Percentiles rank a stretch among this genome's conserved stretches.
Conservation (phyloP, 179 eudicot genomes). For the Amaranthus tricolor region DNA sequence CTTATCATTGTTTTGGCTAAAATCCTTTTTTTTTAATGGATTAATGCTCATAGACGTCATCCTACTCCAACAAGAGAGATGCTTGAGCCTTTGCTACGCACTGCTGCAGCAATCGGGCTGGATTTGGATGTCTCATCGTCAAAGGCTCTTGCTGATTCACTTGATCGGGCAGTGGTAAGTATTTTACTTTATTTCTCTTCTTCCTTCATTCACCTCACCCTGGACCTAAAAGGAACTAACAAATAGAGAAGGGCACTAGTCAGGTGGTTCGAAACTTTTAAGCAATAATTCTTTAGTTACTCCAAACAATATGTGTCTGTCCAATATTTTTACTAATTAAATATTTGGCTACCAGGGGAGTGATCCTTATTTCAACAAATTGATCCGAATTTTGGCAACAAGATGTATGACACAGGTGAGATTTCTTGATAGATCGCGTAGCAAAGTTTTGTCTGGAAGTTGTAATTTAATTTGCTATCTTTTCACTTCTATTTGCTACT, state of each 20-base stretch:
- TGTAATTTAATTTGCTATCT: conserved; percentile 7
- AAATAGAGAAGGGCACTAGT: background rate
- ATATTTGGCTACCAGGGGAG: conserved; percentile 49
- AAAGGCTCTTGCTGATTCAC: conserved; percentile 93
- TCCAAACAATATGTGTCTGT: background rate
- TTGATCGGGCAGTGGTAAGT: conserved; percentile 87
- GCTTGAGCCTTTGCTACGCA: conserved; percentile 93
- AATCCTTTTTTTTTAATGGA: background rate
- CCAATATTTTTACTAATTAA: background rate
- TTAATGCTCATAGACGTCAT: conserved; percentile 66
- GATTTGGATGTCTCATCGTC: conserved; percentile 85
- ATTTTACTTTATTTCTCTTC: background rate
- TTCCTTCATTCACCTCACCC: background rate
- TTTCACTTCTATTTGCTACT: conserved; percentile 14
- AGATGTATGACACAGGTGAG: conserved; percentile 97
- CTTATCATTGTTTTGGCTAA: too few relatives aligned
- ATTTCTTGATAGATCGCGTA: conserved; percentile 5
- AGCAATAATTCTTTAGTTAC: background rate
- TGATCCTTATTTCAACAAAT: conserved; percentile 94
- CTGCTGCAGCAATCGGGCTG: conserved; percentile 89
- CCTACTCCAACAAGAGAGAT: conserved; percentile 95
- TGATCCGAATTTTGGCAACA: conserved; percentile 93
- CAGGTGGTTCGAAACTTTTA: background rate
- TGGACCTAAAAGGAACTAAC: background rate
- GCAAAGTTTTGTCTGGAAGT: background rate